Conservation (phyloP, 441 rosid species). For the Gossypium armourianum region DNA sequence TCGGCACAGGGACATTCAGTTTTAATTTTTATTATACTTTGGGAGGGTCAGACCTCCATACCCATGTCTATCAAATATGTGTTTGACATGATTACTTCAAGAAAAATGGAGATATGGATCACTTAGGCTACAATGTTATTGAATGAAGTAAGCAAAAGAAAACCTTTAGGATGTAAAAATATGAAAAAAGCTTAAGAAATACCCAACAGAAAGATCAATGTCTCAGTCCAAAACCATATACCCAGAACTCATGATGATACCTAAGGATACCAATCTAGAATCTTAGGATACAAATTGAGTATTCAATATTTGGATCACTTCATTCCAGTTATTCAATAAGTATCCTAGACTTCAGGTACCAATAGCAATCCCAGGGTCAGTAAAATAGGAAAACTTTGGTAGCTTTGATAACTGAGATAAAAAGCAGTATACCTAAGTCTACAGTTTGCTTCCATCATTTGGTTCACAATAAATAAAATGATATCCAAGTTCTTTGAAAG, state of each 20-base stretch:
- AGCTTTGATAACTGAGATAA: not conserved
- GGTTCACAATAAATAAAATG: not conserved
- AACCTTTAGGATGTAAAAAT: not conserved
- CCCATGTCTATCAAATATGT: not conserved
- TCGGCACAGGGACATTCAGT: not conserved
- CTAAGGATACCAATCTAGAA: not conserved
- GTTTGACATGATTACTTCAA: not conserved
- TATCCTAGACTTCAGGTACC: not conserved
- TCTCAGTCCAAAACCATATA: not conserved
- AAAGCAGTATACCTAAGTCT: not conserved
- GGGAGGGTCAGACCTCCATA: not conserved
- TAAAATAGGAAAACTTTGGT: not conserved
- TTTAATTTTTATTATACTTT: not conserved
- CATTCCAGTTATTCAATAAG: not conserved
- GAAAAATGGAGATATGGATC: not conserved
- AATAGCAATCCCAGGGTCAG: not conserved
- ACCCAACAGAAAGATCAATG: not conserved
- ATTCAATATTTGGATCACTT: slow-evolving; percentile 2
- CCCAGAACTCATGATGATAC: not conserved
- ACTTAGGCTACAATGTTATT: not conserved
- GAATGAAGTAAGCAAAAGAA: not conserved
- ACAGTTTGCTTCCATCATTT: not conserved
- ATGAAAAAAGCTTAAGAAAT: not conserved
- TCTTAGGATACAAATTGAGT: not conserved
- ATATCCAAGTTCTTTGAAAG: not conserved